These are phyloP conservation scores for Coemansia umbellata DNA, from an alignment of 192 early-diverging fungal genomes.

Conservation along the genomic window DNA sequence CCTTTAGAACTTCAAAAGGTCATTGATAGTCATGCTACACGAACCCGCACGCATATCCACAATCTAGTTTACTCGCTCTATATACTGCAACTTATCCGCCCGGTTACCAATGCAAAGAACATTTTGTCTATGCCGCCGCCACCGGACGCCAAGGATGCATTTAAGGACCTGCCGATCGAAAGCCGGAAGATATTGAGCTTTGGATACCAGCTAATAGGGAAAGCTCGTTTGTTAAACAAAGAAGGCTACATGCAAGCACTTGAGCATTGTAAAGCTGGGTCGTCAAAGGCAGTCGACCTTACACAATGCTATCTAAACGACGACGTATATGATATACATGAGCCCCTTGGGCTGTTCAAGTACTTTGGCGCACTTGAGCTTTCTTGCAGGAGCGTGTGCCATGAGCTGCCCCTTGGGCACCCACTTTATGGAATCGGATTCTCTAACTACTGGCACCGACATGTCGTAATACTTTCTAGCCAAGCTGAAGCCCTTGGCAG, in stretches of 20 bases:
- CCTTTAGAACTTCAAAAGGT: conserved; percentile 1
- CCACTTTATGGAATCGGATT: conserved; percentile 21
- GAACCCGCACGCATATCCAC: conserved; percentile 12
- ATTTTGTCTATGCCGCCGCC: conserved; percentile 11
- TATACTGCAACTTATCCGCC: conserved; percentile 31
- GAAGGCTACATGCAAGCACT: conserved; percentile 7
- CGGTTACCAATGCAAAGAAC: conserved; percentile 11
- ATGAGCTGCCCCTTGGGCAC: conserved; percentile 1
- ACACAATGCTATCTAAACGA: conserved; percentile 13
- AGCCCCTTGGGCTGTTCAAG: neutral
- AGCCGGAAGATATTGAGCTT: conserved; percentile 2
- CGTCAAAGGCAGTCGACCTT: neutral
- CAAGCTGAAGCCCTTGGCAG: conserved; percentile 9
- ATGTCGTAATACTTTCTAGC: neutral
- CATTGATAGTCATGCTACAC: neutral
- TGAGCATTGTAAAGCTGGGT: neutral
- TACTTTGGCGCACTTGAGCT: conserved; percentile 22
- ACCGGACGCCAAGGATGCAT: conserved; percentile 18
- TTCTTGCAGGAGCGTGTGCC: neutral
- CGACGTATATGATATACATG: conserved; percentile 17
- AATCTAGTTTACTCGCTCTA: conserved; percentile 12
- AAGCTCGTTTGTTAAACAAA: conserved; percentile 18
- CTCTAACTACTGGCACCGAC: conserved; percentile 12
- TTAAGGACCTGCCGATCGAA: neutral
- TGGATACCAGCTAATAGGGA: conserved; percentile 34